A percentile compares a stretch with the other conserved stretches of the same genome.
These are phyloP conservation scores for Chlamydomonas incerta DNA, from an alignment of 139 green algal genomes.

Conservation along the genomic window DNA sequence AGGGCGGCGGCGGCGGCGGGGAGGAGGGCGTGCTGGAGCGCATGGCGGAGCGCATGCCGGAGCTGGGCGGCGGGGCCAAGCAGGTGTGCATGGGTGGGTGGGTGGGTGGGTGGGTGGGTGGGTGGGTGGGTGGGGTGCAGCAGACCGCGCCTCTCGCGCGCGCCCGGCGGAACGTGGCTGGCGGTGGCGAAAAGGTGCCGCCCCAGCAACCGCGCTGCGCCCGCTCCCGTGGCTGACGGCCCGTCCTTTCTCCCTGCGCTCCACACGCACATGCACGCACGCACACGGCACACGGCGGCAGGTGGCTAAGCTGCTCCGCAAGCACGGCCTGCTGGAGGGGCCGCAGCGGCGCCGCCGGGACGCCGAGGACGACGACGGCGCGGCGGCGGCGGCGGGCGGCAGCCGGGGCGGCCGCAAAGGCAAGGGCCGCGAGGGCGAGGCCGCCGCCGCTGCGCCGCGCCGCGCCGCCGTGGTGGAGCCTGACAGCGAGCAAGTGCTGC, in stretches of 20 bases:
- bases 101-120: background rate
- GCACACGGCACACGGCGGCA: too few species aligned
- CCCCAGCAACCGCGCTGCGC: too few species aligned
- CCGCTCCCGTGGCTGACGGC: too few species aligned
- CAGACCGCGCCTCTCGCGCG: too few species aligned
- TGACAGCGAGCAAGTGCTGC: slow-evolving; percentile 14
- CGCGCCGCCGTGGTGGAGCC: background rate
- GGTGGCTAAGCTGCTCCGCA: slow-evolving; percentile 49
- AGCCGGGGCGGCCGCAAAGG: background rate
- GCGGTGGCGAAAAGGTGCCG: too few species aligned
- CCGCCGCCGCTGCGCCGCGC: background rate
- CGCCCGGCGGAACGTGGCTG: too few species aligned
- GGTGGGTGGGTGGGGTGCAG: background rate
- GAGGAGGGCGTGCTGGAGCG: slow-evolving; percentile 27
- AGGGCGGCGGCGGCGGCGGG: too few species aligned
- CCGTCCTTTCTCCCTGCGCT: too few species aligned
- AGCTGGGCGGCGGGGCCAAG: slow-evolving; percentile 36
- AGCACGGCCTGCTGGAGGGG: slow-evolving; percentile 54
- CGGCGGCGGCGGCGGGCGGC: background rate
- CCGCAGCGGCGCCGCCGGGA: background rate
- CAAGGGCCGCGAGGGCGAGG: background rate
- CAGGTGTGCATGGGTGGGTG: slow-evolving; percentile 43
- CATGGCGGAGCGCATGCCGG: slow-evolving; percentile 47
- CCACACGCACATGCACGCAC: too few species aligned
- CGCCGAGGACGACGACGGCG: background rate